Evolutionary conservation across 2,329 filamentous ascomycete species (phyloP).

Genomic region (Cephalotrichum gorgonifer): DNA sequence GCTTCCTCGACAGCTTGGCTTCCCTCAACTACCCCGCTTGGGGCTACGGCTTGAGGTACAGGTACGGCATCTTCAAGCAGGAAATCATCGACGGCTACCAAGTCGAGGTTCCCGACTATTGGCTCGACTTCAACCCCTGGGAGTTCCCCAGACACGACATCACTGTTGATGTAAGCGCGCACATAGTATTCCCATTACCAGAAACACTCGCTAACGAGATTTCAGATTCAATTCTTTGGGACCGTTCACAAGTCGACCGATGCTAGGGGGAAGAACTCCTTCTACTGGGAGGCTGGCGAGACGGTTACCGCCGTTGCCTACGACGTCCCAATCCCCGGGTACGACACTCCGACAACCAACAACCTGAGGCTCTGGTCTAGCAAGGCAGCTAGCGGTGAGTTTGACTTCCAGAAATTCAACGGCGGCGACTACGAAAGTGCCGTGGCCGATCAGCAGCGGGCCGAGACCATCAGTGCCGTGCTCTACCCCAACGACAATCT

Average conservation of each 20-base stretch:
- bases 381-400: constrained; percentile 93
- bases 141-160: constrained; percentile 95
- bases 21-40: constrained; percentile 93
- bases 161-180: constrained; percentile 61
- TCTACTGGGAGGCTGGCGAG: constrained; percentile 86
- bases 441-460: constrained; percentile 93
- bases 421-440: constrained; percentile 95
- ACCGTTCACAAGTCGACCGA: constrained; percentile 66
- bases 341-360: constrained; percentile 82
- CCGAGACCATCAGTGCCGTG: constrained; percentile 97
- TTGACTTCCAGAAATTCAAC: constrained; percentile 99
- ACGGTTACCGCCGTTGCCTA: constrained; percentile 87
- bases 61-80: constrained; percentile 98
- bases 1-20: constrained; percentile 92
- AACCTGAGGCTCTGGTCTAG: constrained; percentile 96
- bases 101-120: constrained; percentile 96
- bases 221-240: constrained; percentile 84
- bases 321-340: constrained; percentile 87
- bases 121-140: constrained; percentile 99
- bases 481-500: constrained; percentile 97
- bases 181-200: background rate
- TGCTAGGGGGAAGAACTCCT: constrained; percentile 62
- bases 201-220: background rate
- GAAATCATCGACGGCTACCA: constrained; percentile 98
- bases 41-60: constrained; percentile 92